These are phyloP conservation scores for Penicillium nucicola DNA, from an alignment of 495 filamentous ascomycete genomes.

Conservation along the genomic window DNA sequence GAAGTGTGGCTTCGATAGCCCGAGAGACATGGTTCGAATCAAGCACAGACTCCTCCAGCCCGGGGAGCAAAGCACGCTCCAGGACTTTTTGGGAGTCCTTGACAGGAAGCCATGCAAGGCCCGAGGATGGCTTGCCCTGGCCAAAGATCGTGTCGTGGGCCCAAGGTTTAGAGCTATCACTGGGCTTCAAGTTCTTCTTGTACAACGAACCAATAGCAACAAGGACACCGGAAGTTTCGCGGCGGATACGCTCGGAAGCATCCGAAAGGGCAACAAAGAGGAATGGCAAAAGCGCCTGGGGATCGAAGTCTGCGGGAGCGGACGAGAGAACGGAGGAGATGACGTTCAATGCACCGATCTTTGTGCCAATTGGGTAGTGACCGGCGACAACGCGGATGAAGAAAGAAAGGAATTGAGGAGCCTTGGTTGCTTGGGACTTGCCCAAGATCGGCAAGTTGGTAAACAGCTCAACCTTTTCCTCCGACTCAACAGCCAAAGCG, in stretches of 20 bases:
- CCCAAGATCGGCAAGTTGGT: conserved; percentile 56
- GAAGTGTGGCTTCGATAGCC: conserved; percentile 55
- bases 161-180: conserved; percentile 38
- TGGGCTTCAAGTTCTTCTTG: conserved; percentile 39
- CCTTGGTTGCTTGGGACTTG: conserved; percentile 50
- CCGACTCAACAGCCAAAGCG: conserved; percentile 50
- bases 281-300: conserved; percentile 78
- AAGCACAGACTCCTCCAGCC: conserved; percentile 77
- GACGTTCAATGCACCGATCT: conserved; percentile 62
- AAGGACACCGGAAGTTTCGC: conserved; percentile 66
- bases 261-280: conserved; percentile 70
- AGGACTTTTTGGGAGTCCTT: conserved; percentile 59
- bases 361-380: conserved; percentile 61
- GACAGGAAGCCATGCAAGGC: conserved; percentile 55
- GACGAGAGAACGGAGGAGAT: conserved; percentile 53
- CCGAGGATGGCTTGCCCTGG: conserved; percentile 41
- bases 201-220: conserved; percentile 45
- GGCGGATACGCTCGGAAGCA: conserved; percentile 66
- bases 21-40: conserved; percentile 63
- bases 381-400: conserved; percentile 73
- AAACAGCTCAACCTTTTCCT: conserved; percentile 52
- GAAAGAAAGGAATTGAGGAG: conserved; percentile 72
- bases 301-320: conserved; percentile 53
- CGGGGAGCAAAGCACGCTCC: conserved; percentile 59
- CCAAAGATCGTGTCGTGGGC: conserved; percentile 58